These are phyloP conservation scores for Fraxinus nigra DNA, from an alignment of 305 asterid genomes.

Conservation along the genomic window DNA sequence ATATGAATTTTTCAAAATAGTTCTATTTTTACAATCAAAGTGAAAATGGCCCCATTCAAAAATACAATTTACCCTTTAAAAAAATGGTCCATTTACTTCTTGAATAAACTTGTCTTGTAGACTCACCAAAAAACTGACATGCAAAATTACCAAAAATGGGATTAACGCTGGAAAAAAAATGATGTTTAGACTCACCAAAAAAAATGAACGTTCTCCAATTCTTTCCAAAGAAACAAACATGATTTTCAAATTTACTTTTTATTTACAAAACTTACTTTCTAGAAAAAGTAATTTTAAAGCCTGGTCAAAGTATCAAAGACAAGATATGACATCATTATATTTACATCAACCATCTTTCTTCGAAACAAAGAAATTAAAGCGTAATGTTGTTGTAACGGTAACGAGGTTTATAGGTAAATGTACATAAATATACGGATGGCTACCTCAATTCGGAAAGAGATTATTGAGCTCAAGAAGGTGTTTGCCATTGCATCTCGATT, in stretches of 20 bases:
- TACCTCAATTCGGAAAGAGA: background rate
- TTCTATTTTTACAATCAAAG: background rate
- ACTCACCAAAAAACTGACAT: background rate
- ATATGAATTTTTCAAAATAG: background rate
- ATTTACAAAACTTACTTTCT: background rate
- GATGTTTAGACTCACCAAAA: background rate
- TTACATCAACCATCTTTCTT: background rate
- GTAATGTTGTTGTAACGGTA: background rate
- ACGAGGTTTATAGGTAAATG: background rate
- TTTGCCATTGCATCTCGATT: conserved; percentile 64
- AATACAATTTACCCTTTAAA: background rate
- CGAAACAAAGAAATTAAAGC: background rate
- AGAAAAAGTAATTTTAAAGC: background rate
- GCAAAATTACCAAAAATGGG: background rate
- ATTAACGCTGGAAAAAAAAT: background rate
- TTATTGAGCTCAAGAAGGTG: conserved; percentile 29
- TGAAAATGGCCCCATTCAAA: background rate
- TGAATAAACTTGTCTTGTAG: background rate
- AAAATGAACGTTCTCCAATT: background rate
- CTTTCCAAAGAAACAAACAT: background rate
- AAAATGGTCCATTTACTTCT: background rate
- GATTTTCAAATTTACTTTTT: background rate
- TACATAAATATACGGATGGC: background rate
- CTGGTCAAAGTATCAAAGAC: background rate
- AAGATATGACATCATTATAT: background rate